These are phyloP conservation scores for Auxenochlorella protothecoides DNA, from an alignment of 139 green algal species.

Conservation along the genomic window DNA sequence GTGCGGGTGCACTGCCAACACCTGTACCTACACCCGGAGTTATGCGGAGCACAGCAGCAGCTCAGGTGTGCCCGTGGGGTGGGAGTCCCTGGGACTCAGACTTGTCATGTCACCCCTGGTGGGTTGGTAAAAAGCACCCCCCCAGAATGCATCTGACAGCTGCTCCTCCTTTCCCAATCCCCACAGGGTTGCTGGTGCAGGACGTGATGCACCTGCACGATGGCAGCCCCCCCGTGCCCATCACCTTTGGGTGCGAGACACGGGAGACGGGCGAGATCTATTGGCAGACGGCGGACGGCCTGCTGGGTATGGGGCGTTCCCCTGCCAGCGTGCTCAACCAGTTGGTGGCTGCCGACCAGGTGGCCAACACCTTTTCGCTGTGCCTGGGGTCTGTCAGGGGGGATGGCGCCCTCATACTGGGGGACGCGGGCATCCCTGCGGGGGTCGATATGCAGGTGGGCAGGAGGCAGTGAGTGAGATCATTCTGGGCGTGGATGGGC, in stretches of 20 bases:
- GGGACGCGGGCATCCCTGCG: slow-evolving; percentile 23
- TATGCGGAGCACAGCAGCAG: slow-evolving; percentile 82
- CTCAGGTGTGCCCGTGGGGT: slow-evolving; percentile 15
- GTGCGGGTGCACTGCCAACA: slow-evolving; percentile 42
- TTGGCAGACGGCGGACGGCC: slow-evolving; percentile 78
- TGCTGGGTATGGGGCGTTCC: slow-evolving; percentile 82
- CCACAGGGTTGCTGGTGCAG: slow-evolving; percentile 46
- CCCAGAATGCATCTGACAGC: too few relatives aligned
- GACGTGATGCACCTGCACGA: slow-evolving; percentile 43
- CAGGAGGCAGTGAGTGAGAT: background rate
- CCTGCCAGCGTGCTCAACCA: slow-evolving; percentile 66
- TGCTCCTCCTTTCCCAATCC: background rate
- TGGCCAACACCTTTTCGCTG: slow-evolving; percentile 73
- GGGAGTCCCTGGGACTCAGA: too few relatives aligned
- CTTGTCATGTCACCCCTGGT: too few relatives aligned
- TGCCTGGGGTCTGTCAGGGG: slow-evolving; percentile 78
- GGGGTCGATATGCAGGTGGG: background rate
- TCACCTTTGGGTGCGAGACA: slow-evolving; percentile 77
- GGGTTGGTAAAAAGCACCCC: too few relatives aligned
- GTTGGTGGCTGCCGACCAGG: slow-evolving; percentile 49
- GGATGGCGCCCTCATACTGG: slow-evolving; percentile 55
- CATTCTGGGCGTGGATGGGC: background rate
- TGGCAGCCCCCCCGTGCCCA: slow-evolving; percentile 13
- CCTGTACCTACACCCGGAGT: slow-evolving; percentile 69
- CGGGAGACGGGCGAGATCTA: slow-evolving; percentile 85